Evolutionary conservation across 73 alveolate species (phyloP).

Genomic region (Paramecium biaurelia): DNA sequence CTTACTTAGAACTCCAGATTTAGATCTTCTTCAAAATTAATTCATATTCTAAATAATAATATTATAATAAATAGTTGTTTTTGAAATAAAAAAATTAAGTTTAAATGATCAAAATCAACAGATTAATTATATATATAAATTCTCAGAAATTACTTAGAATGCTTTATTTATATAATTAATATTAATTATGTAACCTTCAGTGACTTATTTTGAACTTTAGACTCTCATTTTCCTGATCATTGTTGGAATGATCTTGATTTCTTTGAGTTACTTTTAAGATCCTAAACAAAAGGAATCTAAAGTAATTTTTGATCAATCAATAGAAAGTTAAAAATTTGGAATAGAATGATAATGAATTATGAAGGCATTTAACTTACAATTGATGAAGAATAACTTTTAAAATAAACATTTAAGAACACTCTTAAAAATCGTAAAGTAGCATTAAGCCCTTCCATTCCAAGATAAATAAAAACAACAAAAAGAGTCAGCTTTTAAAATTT

Average conservation of each 20-base stretch:
- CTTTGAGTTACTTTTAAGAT: not conserved
- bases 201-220: constrained; percentile 4
- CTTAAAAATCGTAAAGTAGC: not conserved
- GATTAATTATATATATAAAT: not conserved
- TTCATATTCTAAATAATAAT: not conserved
- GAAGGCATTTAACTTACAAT: not conserved
- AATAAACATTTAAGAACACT: not conserved
- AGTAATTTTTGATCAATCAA: not conserved
- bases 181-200: not conserved
- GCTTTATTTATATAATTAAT: not conserved
- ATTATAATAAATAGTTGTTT: too few species aligned
- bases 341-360: not conserved
- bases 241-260: not conserved
- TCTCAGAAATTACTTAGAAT: not conserved
- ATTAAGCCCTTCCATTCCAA: not conserved
- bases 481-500: not conserved
- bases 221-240: not conserved
- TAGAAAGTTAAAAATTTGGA: constrained; percentile 6
- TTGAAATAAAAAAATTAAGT: not conserved
- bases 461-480: not conserved
- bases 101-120: not conserved
- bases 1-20: not conserved
- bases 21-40: not conserved
- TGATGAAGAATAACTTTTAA: not conserved
- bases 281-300: not conserved